Percentiles rank a stretch among this genome's conserved stretches.
These are phyloP conservation scores for Neopestalotiopsis clavispora DNA, from an alignment of 2,329 filamentous ascomycete genomes.

Conservation along the genomic window DNA sequence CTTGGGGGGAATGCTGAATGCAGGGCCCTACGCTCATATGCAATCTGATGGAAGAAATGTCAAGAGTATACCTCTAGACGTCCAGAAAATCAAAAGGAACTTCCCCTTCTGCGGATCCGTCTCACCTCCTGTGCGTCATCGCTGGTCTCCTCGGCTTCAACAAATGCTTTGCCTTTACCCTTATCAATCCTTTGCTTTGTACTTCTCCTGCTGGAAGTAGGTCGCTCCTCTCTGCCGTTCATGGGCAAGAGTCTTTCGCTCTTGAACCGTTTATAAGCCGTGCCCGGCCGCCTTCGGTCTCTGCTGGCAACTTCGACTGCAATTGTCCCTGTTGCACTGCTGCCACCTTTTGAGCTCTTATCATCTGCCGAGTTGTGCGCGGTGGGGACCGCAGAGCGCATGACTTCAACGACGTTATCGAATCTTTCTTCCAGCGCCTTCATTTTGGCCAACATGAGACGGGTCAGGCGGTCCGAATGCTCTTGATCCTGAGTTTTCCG, in stretches of 20 bases:
- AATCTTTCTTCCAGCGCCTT: conserved; percentile 92
- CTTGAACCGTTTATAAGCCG: conserved; percentile 4
- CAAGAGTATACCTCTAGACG: neutral
- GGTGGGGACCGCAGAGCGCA: conserved; percentile 61
- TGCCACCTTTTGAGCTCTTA: conserved; percentile 28
- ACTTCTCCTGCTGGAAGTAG: neutral
- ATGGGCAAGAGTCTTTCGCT: neutral
- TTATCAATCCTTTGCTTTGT: conserved; percentile 41
- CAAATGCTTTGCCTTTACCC: conserved; percentile 55
- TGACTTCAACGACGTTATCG: conserved; percentile 81
- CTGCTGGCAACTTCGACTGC: conserved; percentile 6
- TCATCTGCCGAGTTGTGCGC: conserved; percentile 58
- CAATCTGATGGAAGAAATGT: conserved; percentile 6
- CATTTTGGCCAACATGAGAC: conserved; percentile 87
- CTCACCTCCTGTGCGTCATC: conserved; percentile 35
- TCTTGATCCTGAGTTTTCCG: conserved; percentile 38
- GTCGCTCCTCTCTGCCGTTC: conserved; percentile 8
- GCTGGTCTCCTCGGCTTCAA: conserved; percentile 40
- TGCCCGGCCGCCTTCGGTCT: conserved; percentile 7
- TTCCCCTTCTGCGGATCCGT: conserved; percentile 40
- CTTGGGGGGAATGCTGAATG: neutral
- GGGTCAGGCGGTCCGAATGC: conserved; percentile 72
- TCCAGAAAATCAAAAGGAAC: conserved; percentile 43
- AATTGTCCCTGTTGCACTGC: neutral
- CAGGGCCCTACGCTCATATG: neutral